phyloP scores from a whole-genome alignment of 164 flowering plant species.

The Vitis labrusca region DNA sequence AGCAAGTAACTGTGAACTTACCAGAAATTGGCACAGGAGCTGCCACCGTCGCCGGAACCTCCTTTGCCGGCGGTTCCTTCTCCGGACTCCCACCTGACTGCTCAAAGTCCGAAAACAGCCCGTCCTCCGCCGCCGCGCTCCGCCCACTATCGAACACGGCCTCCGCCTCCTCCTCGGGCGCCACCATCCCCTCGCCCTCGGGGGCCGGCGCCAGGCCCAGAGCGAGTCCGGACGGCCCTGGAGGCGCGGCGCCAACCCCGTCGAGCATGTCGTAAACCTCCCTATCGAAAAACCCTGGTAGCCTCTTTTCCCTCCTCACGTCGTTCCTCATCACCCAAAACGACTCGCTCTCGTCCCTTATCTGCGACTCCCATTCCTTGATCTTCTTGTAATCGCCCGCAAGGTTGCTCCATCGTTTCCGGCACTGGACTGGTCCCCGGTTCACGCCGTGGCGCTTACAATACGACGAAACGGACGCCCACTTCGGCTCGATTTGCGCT shows the following conservation, averaged over 20 bases:
- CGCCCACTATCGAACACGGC: slow-evolving; percentile 60
- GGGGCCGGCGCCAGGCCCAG: slow-evolving; percentile 18
- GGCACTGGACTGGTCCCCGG: slow-evolving; percentile 91
- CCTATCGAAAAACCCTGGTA: slow-evolving; percentile 88
- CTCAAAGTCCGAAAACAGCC: slow-evolving; percentile 65
- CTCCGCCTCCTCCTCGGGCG: slow-evolving; percentile 26
- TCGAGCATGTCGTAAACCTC: slow-evolving; percentile 81
- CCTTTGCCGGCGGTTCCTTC: slow-evolving; percentile 17
- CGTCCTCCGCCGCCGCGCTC: slow-evolving; percentile 63
- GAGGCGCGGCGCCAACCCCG: slow-evolving; percentile 19
- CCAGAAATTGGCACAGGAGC: slow-evolving; percentile 53
- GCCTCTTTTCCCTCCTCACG: slow-evolving; percentile 61
- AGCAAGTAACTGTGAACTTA: slow-evolving; percentile 5
- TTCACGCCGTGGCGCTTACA: slow-evolving; percentile 81
- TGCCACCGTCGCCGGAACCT: slow-evolving; percentile 10
- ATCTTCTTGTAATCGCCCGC: slow-evolving; percentile 89
- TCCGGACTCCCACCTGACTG: slow-evolving; percentile 29
- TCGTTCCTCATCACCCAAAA: slow-evolving; percentile 95
- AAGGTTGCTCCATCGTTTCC: slow-evolving; percentile 93
- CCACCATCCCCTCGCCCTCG: slow-evolving; percentile 9
- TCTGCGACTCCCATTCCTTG: slow-evolving; percentile 70
- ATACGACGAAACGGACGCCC: slow-evolving; percentile 86
- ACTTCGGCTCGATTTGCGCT: slow-evolving; percentile 71
- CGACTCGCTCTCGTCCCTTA: slow-evolving; percentile 49
- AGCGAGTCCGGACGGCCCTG: slow-evolving; percentile 12